A percentile compares a stretch with the other conserved stretches of the same genome.
phyloP scores from a whole-genome alignment of 176 grass and related monocot genomes.

The Bonia amplexicaulis region DNA sequence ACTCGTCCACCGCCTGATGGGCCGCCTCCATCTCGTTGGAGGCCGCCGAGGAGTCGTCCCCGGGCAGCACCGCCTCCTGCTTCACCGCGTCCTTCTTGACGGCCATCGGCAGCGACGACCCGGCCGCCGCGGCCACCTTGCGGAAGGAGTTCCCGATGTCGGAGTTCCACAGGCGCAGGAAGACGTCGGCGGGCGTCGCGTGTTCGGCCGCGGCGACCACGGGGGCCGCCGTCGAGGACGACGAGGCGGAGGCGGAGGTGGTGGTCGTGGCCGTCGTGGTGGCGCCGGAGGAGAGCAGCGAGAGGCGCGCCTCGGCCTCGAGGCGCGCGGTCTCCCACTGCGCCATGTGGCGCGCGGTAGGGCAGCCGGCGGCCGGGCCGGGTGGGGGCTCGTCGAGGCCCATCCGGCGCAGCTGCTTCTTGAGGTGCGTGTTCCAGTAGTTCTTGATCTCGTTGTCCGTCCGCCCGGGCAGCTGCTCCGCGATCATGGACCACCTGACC shows the following conservation, averaged over 20 bases:
- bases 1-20: constrained; percentile 42
- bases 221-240: constrained; percentile 19
- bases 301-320: constrained; percentile 88
- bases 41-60: constrained; percentile 57
- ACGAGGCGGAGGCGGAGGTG: constrained; percentile 21
- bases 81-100: neutral
- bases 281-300: constrained; percentile 39
- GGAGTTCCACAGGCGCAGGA: constrained; percentile 86
- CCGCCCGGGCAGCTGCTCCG: constrained; percentile 81
- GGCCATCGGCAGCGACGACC: neutral
- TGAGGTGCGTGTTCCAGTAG: constrained; percentile 98
- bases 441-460: constrained; percentile 99
- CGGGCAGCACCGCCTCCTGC: constrained; percentile 20
- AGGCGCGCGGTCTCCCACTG: constrained; percentile 94
- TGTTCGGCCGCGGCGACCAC: neutral
- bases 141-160: constrained; percentile 74
- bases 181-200: constrained; percentile 45
- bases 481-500: constrained; percentile 93
- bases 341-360: constrained; percentile 80
- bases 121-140: neutral
- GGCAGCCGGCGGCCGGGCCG: constrained; percentile 36
- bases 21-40: constrained; percentile 45
- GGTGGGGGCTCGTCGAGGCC: constrained; percentile 44
- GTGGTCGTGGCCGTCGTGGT: neutral
- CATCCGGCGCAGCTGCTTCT: constrained; percentile 83